These are phyloP conservation scores for Pezicula radicicola DNA, from an alignment of 2,329 filamentous ascomycete genomes.

Conservation along the genomic window DNA sequence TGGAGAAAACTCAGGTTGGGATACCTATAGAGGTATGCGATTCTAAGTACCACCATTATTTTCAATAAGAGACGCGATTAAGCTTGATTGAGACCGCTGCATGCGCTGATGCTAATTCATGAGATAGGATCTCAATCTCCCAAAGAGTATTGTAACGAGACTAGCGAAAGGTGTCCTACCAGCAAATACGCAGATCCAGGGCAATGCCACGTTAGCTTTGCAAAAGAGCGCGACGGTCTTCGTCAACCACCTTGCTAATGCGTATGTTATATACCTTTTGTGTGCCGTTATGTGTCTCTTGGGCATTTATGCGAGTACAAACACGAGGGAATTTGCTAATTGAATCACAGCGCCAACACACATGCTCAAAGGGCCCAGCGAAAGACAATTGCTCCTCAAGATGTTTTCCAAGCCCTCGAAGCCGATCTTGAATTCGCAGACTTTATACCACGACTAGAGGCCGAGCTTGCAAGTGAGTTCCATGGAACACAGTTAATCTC, in stretches of 20 bases:
- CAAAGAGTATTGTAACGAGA: slow-evolving; percentile 77
- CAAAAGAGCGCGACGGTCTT: slow-evolving; percentile 82
- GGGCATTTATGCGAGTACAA: background rate
- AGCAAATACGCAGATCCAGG: slow-evolving; percentile 79
- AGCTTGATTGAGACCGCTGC: background rate
- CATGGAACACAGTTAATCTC: background rate
- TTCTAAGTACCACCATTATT: background rate
- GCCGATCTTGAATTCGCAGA: slow-evolving; percentile 70
- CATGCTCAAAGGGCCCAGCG: slow-evolving; percentile 64
- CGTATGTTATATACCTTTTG: slow-evolving; percentile 52
- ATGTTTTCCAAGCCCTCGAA: slow-evolving; percentile 69
- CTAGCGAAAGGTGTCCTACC: slow-evolving; percentile 78
- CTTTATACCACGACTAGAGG: slow-evolving; percentile 70
- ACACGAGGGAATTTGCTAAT: background rate
- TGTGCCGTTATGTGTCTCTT: background rate
- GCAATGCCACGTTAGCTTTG: slow-evolving; percentile 75
- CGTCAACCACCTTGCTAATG: slow-evolving; percentile 73
- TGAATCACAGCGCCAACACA: slow-evolving; percentile 62
- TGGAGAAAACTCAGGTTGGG: slow-evolving; percentile 22
- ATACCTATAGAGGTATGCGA: slow-evolving; percentile 48
- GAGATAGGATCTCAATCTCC: slow-evolving; percentile 67
- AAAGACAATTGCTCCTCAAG: slow-evolving; percentile 73
- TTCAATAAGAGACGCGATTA: background rate
- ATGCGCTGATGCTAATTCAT: background rate
- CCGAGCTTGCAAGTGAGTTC: slow-evolving; percentile 69